Evolutionary conservation across 805 yeast species (phyloP).

Genomic region (Aciculoconidium aculeatum): DNA sequence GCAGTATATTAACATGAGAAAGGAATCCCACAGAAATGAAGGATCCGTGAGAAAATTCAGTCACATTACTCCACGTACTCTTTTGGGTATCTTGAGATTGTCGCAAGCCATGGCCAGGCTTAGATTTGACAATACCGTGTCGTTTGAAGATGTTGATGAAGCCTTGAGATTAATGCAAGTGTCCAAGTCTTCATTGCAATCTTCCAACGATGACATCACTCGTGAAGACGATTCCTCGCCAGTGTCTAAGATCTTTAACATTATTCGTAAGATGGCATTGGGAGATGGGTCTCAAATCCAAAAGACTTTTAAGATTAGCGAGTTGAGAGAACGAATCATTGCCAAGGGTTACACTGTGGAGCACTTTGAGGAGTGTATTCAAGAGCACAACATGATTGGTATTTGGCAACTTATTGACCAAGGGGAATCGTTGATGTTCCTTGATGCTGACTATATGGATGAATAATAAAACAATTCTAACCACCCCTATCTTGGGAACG

Average conservation of each 20-base stretch:
- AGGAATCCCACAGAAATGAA: constrained; percentile 77
- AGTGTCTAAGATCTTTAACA: constrained; percentile 63
- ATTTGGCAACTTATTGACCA: constrained; percentile 76
- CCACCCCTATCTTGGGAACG: no score
- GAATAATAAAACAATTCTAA: no score
- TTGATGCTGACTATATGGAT: constrained; percentile 32
- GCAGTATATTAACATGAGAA: constrained; percentile 85
- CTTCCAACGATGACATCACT: constrained; percentile 35
- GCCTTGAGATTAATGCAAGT: constrained; percentile 83
- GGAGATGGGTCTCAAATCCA: constrained; percentile 23
- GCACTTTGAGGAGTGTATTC: constrained; percentile 69
- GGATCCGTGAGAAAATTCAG: constrained; percentile 74
- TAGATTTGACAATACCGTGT: constrained; percentile 70
- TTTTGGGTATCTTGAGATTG: constrained; percentile 84
- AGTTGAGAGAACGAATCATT: constrained; percentile 56
- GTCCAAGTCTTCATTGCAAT: constrained; percentile 75
- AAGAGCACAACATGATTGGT: constrained; percentile 63
- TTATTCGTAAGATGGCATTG: constrained; percentile 55
- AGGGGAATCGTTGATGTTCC: constrained; percentile 56
- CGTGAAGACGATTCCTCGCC: constrained; percentile 57
- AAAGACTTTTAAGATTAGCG: constrained; percentile 36
- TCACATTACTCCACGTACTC: constrained; percentile 93
- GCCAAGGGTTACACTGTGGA: constrained; percentile 81
- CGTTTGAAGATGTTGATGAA: constrained; percentile 84
- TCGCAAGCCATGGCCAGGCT: constrained; percentile 92